Conservation (phyloP, 495 filamentous ascomycete species). For the Terfezia boudieri region DNA sequence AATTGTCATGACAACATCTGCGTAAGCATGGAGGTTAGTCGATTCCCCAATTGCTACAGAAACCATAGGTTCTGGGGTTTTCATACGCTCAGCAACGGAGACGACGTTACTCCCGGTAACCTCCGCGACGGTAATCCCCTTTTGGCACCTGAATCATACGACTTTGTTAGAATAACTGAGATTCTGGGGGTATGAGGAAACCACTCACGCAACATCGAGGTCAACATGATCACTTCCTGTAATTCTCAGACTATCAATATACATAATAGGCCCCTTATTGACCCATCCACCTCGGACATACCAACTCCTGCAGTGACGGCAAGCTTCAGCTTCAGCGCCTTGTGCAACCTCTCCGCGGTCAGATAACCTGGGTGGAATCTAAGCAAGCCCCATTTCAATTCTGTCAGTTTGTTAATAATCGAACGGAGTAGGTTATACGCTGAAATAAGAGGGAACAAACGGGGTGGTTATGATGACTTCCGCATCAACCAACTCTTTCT, state of each 20-base stretch:
- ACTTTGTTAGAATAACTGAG: no score
- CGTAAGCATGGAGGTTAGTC: slow-evolving; percentile 14
- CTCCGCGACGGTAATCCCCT: slow-evolving; percentile 89
- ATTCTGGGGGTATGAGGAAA: no score
- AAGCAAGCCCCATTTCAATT: slow-evolving; percentile 23
- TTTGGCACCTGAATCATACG: slow-evolving; percentile 34
- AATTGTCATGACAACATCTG: slow-evolving; percentile 93
- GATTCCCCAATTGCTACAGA: neutral
- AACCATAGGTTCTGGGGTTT: neutral
- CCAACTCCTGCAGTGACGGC: slow-evolving; percentile 94
- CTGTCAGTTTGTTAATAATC: neutral
- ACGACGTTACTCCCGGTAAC: slow-evolving; percentile 89
- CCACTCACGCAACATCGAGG: slow-evolving; percentile 48
- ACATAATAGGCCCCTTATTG: no score
- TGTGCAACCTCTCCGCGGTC: slow-evolving; percentile 82
- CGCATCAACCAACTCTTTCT: slow-evolving; percentile 84
- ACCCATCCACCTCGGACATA: slow-evolving; percentile 22
- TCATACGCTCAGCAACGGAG: slow-evolving; percentile 51
- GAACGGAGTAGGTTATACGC: neutral
- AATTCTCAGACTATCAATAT: no score
- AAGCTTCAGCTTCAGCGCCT: slow-evolving; percentile 96
- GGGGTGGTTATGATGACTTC: slow-evolving; percentile 98
- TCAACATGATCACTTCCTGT: slow-evolving; percentile 57
- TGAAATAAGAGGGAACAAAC: slow-evolving; percentile 29
- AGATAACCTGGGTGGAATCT: slow-evolving; percentile 93